These are phyloP conservation scores for Fusarium burgessii DNA, from an alignment of 2,329 filamentous ascomycete genomes.

Conservation along the genomic window DNA sequence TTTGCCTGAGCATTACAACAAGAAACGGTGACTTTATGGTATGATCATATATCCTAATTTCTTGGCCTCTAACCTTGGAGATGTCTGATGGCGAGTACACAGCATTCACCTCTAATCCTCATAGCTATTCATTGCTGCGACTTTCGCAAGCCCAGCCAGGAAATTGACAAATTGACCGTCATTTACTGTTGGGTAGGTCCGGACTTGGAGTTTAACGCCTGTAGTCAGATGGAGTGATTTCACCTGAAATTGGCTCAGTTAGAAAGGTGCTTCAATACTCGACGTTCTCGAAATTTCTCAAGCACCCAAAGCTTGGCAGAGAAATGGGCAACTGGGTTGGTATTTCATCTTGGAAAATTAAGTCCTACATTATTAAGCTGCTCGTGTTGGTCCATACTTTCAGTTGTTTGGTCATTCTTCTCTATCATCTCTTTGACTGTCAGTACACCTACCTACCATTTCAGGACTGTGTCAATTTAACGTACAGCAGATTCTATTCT, in stretches of 20 bases:
- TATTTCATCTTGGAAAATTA: too few relatives aligned
- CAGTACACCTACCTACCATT: too few relatives aligned
- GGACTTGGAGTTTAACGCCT: too few relatives aligned
- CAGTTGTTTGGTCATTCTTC: too few relatives aligned
- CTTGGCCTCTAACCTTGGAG: background rate
- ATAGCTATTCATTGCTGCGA: background rate
- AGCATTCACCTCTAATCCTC: background rate
- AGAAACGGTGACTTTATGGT: background rate
- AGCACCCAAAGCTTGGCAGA: background rate
- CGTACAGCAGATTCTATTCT: too few relatives aligned
- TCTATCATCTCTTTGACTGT: too few relatives aligned
- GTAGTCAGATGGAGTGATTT: background rate
- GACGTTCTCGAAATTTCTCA: background rate
- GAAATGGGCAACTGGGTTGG: background rate
- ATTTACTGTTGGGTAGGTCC: background rate
- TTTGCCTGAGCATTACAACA: background rate
- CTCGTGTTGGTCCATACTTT: too few relatives aligned
- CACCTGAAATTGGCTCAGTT: background rate
- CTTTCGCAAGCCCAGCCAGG: background rate
- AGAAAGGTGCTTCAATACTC: background rate
- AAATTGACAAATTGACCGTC: background rate
- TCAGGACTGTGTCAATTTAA: too few relatives aligned
- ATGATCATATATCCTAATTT: background rate
- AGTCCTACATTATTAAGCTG: too few relatives aligned
- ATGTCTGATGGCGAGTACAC: background rate